Evolutionary conservation across 2,329 filamentous ascomycete genomes (phyloP).

Genomic region (Nigrospora oryzae): DNA sequence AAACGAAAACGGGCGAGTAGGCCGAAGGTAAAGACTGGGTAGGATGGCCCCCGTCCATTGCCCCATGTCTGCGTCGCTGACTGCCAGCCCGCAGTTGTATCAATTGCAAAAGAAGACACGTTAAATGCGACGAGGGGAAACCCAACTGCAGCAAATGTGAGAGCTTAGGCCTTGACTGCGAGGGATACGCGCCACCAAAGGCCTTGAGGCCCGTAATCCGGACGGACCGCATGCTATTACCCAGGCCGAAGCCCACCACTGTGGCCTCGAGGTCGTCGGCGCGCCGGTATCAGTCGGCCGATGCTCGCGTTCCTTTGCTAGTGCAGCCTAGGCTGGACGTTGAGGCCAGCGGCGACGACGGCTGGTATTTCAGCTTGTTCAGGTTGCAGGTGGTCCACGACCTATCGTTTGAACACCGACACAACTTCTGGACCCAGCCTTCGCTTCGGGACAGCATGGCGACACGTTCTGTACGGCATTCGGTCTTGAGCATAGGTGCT

Average conservation of each 20-base stretch:
- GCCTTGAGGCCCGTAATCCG: conserved; percentile 4
- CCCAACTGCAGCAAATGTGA: conserved; percentile 19
- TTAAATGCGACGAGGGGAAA: conserved; percentile 20
- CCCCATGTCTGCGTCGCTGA: conserved; percentile 3
- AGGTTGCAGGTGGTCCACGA: conserved; percentile 11
- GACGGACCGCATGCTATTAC: conserved; percentile 9
- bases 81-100: conserved; percentile 10
- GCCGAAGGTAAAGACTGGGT: conserved; percentile 16
- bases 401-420: conserved; percentile 12
- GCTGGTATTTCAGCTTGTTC: conserved; percentile 16
- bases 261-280: too few species aligned
- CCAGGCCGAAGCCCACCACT: conserved; percentile 7
- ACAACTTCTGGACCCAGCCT: conserved; percentile 14
- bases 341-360: conserved; percentile 11
- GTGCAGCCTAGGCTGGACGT: conserved; percentile 9
- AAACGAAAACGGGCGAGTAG: conserved; percentile 15
- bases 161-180: conserved; percentile 18
- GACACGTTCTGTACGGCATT: conserved; percentile 14
- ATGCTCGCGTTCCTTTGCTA: not conserved
- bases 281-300: too few species aligned
- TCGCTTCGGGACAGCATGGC: conserved; percentile 14
- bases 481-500: conserved; percentile 17
- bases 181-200: conserved; percentile 18
- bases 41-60: conserved; percentile 1
- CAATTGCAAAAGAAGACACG: conserved; percentile 16